Conservation (phyloP, 139 green algal species). For the Micractinium conductrix region DNA sequence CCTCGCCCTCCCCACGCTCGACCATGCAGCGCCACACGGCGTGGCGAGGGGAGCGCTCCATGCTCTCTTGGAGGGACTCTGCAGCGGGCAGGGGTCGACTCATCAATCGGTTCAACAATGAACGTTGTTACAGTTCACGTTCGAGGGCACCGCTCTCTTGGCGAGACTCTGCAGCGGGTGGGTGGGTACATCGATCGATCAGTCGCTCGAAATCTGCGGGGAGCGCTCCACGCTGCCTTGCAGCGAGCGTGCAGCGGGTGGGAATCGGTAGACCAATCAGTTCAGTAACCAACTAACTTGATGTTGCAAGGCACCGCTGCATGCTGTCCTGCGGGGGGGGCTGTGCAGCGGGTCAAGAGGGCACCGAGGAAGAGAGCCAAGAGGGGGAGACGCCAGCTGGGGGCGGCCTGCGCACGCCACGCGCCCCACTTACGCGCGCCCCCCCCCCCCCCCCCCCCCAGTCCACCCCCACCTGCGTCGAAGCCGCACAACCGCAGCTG, state of each 20-base stretch:
- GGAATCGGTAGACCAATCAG: too few relatives aligned
- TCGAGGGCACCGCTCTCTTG: not conserved
- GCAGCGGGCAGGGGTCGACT: not conserved
- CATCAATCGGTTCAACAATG: not conserved
- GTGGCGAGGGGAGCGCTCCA: slow-evolving; percentile 31
- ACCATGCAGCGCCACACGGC: slow-evolving; percentile 46
- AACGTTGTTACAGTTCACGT: too few relatives aligned
- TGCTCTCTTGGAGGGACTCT: slow-evolving; percentile 16
- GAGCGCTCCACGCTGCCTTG: too few relatives aligned
- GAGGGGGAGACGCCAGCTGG: not conserved
- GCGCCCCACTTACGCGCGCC: not conserved
- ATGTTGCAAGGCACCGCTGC: too few relatives aligned
- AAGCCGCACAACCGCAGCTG: slow-evolving; percentile 65
- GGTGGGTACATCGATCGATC: not conserved
- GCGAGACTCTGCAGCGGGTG: not conserved
- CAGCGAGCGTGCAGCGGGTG: too few relatives aligned
- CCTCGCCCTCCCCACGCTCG: slow-evolving; percentile 46
- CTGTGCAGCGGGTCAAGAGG: not conserved
- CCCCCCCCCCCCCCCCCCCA: not conserved
- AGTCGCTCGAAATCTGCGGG: too few relatives aligned
- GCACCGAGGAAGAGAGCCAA: not conserved
- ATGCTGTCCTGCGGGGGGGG: not conserved
- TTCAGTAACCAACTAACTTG: too few relatives aligned
- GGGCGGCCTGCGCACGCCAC: not conserved
- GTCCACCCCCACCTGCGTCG: slow-evolving; percentile 41